Base-by-base conservation (phyloP, 2,329 filamentous ascomycete genomes). In the Talaromyces sp. region DNA sequence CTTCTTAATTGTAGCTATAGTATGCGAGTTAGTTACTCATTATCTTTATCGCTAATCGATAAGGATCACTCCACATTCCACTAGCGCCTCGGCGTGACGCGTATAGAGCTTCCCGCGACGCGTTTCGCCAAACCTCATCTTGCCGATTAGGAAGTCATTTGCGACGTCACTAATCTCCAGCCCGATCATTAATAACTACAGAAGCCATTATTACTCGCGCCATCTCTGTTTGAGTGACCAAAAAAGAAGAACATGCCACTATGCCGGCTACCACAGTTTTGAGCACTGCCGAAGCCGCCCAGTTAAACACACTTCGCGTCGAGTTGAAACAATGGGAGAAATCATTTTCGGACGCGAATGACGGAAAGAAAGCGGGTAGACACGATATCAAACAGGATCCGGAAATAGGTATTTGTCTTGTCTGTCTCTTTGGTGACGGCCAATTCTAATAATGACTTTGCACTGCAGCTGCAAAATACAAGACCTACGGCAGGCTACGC, bases 281-380 rank as follows among this genome's bases (percentile, higher is more conserved):
- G 57, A 68, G 60, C 61, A 71, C 63, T 33, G 57, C 66, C 5
- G 73, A 75, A 40, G 64, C 67, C 7, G 61, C 63, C 0, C 67
- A 72, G 60, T 71, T 75, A 42, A 65, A 70, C 28, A 66, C 65
- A 47, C 67, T 81, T 18, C 79, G 80, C 30, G 69, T 71, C 4
- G 75, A 79, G 64, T 65, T 82, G 50, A 82, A 82, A 64, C 72
- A 77, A 62, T 82, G 79, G 76, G 80, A 82, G 67, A 73, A 76
- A 53, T 71, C 71, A 0, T 82, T 82, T 65, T 71, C 78, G 6
- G 72, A 72, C 3, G 70, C 72, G 10, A 75, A 81, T 62, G 70
- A 72, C 30, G 79, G 78, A 8, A 73, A 71, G 40, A 82, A 82
- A 67, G 76, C 80, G 3, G 73, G 73, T 16, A 73, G 78, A 27